Evolutionary conservation across 2,329 filamentous ascomycete genomes (phyloP).

Genomic region (Trichoderma oligosporum): DNA sequence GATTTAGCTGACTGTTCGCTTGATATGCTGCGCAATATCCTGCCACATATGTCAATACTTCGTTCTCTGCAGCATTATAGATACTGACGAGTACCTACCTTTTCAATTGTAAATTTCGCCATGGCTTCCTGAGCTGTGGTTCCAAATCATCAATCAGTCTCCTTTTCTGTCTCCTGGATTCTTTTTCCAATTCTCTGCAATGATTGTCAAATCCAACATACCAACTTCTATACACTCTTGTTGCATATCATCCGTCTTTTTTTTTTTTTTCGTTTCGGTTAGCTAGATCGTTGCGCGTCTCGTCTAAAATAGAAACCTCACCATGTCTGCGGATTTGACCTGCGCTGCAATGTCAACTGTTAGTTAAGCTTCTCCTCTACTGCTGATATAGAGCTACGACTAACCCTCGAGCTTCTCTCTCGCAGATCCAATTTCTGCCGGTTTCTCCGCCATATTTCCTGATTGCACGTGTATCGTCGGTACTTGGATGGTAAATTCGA

Average conservation of each 20-base stretch:
- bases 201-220: slow-evolving; percentile 47
- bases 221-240: slow-evolving; percentile 92
- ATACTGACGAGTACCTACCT: slow-evolving; percentile 38
- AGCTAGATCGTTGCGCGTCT: slow-evolving; percentile 23
- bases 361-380: slow-evolving; percentile 7
- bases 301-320: slow-evolving; percentile 40
- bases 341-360: slow-evolving; percentile 59
- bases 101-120: slow-evolving; percentile 60
- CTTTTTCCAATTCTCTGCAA: slow-evolving; percentile 4
- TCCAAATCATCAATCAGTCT: slow-evolving; percentile 30
- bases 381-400: slow-evolving; percentile 18
- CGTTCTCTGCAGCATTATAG: neutral
- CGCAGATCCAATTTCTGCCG: slow-evolving; percentile 46
- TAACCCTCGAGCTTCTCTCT: slow-evolving; percentile 75
- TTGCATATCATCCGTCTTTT: slow-evolving; percentile 93
- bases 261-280: slow-evolving; percentile 29
- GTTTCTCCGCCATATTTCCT: slow-evolving; percentile 38
- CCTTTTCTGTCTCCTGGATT: slow-evolving; percentile 4
- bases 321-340: slow-evolving; percentile 98
- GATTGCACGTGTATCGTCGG: neutral
- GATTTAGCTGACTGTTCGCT: slow-evolving; percentile 67
- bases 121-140: slow-evolving; percentile 58
- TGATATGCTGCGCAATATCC: slow-evolving; percentile 96
- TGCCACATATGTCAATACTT: slow-evolving; percentile 38
- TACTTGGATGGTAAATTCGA: neutral